phyloP scores from a whole-genome alignment of 306 rosid species.

The Pueraria montana region DNA sequence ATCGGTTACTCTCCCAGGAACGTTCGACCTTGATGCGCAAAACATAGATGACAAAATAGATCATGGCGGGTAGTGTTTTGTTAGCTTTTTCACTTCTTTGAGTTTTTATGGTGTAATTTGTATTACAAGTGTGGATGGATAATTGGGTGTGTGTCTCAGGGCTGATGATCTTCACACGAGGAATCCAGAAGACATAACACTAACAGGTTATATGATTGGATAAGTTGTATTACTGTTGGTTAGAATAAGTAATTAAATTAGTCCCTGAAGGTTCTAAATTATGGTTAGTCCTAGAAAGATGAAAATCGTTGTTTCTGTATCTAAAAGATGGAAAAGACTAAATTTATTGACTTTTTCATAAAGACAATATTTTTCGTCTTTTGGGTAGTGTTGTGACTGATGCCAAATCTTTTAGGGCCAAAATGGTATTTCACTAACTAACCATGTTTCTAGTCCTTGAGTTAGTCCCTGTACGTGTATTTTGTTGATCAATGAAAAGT shows the following conservation, averaged over 20 bases:
- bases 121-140: background rate
- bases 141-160: slow-evolving; percentile 51
- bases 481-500: background rate
- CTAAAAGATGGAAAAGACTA: background rate
- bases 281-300: background rate
- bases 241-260: background rate
- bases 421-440: background rate
- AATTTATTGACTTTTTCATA: background rate
- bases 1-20: slow-evolving; percentile 72
- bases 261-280: background rate
- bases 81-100: background rate
- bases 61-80: slow-evolving; percentile 55
- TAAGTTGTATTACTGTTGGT: background rate
- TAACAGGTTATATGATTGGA: slow-evolving; percentile 58
- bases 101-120: too few species aligned
- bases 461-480: background rate
- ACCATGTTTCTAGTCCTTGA: background rate
- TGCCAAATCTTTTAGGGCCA: background rate
- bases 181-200: slow-evolving; percentile 75
- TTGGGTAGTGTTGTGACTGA: background rate
- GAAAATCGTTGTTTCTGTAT: background rate
- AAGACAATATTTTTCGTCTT: background rate
- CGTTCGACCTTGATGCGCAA: slow-evolving; percentile 42
- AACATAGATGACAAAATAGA: background rate
- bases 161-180: slow-evolving; percentile 58